Evolutionary conservation across 495 filamentous ascomycete genomes (phyloP).

Genomic region (Trichoderma orchidacearum): DNA sequence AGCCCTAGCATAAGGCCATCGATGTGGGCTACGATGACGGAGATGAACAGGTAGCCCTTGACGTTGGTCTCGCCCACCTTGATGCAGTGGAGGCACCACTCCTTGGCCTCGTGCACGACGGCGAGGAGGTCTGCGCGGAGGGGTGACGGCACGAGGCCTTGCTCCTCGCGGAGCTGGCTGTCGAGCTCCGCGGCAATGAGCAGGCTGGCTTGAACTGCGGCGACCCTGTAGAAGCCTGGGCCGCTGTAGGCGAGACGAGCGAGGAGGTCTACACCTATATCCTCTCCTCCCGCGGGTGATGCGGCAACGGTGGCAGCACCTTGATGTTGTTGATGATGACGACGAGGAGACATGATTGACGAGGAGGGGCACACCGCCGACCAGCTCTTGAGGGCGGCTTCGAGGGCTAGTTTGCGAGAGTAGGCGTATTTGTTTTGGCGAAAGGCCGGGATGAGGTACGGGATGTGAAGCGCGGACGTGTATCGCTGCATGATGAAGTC

Average conservation of each 20-base stretch:
- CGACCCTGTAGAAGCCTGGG: constrained; percentile 32
- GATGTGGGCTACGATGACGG: constrained; percentile 30
- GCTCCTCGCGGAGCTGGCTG: constrained; percentile 37
- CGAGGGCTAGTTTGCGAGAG: constrained; percentile 29
- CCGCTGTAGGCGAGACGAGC: constrained; percentile 28
- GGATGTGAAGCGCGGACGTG: constrained; percentile 36
- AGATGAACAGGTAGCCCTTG: constrained; percentile 38
- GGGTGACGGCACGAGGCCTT: constrained; percentile 15
- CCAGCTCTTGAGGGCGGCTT: constrained; percentile 27
- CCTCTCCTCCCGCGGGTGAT: no score
- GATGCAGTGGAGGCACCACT: constrained; percentile 29
- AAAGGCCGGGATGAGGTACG: constrained; percentile 19
- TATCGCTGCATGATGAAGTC: constrained; percentile 36
- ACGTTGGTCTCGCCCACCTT: constrained; percentile 41
- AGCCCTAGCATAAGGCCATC: constrained; percentile 21
- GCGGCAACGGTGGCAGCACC: no score
- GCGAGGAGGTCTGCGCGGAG: constrained; percentile 27
- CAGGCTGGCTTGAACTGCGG: constrained; percentile 26
- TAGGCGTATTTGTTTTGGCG: constrained; percentile 29
- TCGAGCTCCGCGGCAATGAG: constrained; percentile 35
- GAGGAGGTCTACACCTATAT: constrained; percentile 28
- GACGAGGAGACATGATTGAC: neutral
- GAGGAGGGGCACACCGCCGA: neutral
- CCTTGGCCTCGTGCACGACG: constrained; percentile 30
- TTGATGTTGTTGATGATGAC: no score